A percentile compares a stretch with the other conserved stretches of the same genome.
These are phyloP conservation scores for Candida golubevii DNA, from an alignment of 805 yeast species.

Conservation along the genomic window DNA sequence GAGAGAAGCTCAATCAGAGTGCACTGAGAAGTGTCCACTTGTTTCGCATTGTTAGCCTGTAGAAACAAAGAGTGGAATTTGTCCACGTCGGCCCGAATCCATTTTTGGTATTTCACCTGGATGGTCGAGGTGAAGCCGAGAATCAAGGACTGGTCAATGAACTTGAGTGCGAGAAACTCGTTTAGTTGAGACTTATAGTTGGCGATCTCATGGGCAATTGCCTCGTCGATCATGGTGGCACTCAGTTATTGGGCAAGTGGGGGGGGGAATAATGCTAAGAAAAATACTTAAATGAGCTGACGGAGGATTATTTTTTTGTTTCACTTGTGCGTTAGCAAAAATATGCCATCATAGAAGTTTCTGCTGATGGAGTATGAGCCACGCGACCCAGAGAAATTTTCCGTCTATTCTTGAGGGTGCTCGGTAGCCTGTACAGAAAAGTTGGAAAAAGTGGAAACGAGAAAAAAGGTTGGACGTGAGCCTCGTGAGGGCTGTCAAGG, in stretches of 20 bases:
- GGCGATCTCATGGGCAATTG: conserved; percentile 9
- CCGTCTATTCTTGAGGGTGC: background rate
- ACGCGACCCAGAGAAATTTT: conserved; percentile 1
- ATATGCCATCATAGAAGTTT: conserved; percentile 8
- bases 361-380: background rate
- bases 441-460: too few relatives aligned
- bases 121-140: conserved; percentile 47
- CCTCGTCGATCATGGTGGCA: conserved; percentile 9
- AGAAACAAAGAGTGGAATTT: conserved; percentile 21
- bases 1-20: conserved; percentile 36
- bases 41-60: conserved; percentile 3
- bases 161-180: conserved; percentile 19
- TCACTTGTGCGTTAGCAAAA: conserved; percentile 7
- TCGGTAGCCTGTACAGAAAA: conserved; percentile 6
- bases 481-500: too few relatives aligned
- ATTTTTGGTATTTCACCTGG: conserved; percentile 42
- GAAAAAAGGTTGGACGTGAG: too few relatives aligned
- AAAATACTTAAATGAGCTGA: too few relatives aligned
- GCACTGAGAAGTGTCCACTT: conserved; percentile 28
- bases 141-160: conserved; percentile 40
- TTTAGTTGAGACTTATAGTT: conserved; percentile 25
- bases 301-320: background rate
- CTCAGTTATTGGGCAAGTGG: too few relatives aligned
- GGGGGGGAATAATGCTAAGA: too few relatives aligned
- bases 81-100: conserved; percentile 36